Evolutionary conservation across 768 basidiomycete species (phyloP), one percentile per base, ranked within the genome.

Genomic region (Flagelloscypha sp.): DNA sequence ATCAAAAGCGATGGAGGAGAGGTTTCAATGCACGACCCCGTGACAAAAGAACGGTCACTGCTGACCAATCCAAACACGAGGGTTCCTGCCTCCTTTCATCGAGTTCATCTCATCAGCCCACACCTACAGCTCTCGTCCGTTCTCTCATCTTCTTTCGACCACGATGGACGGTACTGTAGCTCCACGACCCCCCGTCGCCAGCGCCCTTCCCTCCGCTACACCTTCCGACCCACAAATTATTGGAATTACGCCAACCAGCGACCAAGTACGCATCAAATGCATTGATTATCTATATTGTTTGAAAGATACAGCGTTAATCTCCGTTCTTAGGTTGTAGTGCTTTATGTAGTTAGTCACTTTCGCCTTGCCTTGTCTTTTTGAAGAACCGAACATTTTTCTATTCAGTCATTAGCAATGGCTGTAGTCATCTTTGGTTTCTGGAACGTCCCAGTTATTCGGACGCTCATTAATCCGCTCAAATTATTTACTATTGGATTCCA

Each of bases 401-500:
- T 23, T 33, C 50, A 88, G 85, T 79, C 86, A 33, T 75, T 87
- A 35, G 84, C 88, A 33, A 88, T 81, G 66, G 74, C 82, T 33
- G 85, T 90, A 40, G 72, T 89, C 43, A 84, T 87, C 40, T 86
- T 88, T 48, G 87, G 84, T 27, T 69, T 87, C 45, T 90, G 87
- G 87, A 84, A 81, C 57, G 82, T 89, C 27, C 87, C 87, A 4
- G 76, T 81, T 38, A 78, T 77, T 17, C 69, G 87, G 30, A 74
- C 77, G 49, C 50, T 84, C 59, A 88, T 89, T 49, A 84, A 74
- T 50, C 87, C 87, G 7, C 68, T 90, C 48, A 90, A 90, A 55
- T 65, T 90, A 10, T 80, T 90, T 52, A 84, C 85, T 35, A 88
- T 90, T 41, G 87, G 86, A 27, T 86, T 77, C 73, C 88, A 92